Percentiles rank a stretch among this genome's conserved stretches.
Evolutionary conservation across 352 stramenopile species (phyloP).

Genomic region (Detonula confervacea): DNA sequence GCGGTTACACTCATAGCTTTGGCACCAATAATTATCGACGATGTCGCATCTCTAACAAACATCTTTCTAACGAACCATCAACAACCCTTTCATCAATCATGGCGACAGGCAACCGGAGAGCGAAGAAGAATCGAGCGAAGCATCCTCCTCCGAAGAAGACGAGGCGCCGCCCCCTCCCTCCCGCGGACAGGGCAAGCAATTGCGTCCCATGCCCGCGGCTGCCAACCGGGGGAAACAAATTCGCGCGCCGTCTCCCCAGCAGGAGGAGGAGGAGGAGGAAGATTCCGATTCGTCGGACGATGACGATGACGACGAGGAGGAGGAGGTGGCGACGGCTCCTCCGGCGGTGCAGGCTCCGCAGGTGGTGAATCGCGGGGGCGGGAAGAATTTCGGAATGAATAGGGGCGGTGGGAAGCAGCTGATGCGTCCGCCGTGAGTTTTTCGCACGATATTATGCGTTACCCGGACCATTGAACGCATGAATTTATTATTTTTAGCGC

Average conservation of each 20-base stretch:
- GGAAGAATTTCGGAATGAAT: constrained; percentile 14
- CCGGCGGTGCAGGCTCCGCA: not conserved
- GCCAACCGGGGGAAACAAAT: constrained; percentile 73
- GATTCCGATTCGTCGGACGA: constrained; percentile 33
- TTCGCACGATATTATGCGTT: no score
- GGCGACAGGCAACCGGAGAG: no score
- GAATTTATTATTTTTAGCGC: no score
- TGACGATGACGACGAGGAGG: constrained; percentile 59
- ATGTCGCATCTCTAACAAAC: no score
- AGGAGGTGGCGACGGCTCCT: constrained; percentile 41
- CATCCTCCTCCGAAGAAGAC: constrained; percentile 36
- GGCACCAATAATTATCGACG: no score
- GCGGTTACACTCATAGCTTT: no score
- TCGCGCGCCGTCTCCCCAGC: constrained; percentile 48
- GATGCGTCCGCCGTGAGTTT: constrained; percentile 35
- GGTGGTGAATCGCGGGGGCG: constrained; percentile 33
- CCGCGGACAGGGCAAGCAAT: constrained; percentile 58
- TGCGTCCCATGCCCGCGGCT: constrained; percentile 52
- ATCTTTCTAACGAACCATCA: no score
- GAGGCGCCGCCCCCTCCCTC: constrained; percentile 24
- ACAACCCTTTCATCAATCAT: not conserved
- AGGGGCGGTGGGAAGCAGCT: constrained; percentile 37
- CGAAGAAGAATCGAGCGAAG: constrained; percentile 53
- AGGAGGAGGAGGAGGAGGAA: constrained; percentile 46
- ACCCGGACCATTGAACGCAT: no score